These are phyloP conservation scores for Populus hybrid DNA, from an alignment of 441 rosid genomes.

Conservation along the genomic window DNA sequence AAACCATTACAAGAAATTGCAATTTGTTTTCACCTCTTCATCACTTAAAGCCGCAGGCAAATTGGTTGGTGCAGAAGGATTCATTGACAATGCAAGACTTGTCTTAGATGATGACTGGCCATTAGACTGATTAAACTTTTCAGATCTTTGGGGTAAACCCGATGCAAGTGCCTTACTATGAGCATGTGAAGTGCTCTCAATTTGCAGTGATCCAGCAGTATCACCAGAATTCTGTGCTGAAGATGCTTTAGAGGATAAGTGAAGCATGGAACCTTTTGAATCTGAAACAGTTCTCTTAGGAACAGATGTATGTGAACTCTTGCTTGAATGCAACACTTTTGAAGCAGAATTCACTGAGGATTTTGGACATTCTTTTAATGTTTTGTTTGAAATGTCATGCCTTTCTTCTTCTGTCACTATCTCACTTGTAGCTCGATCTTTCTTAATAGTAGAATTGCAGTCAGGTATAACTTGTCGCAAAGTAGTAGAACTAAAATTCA, in stretches of 20 bases:
- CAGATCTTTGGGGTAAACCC: conserved; percentile 48
- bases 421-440: conserved; percentile 43
- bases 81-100: conserved; percentile 40
- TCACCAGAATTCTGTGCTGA: conserved; percentile 44
- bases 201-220: conserved; percentile 32
- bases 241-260: conserved; percentile 45
- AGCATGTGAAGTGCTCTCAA: conserved; percentile 30
- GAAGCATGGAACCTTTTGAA: conserved; percentile 41
- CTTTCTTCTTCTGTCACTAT: conserved; percentile 38
- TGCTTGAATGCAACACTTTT: conserved; percentile 41
- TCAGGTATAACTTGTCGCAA: conserved; percentile 38
- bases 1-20: neutral
- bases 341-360: conserved; percentile 34
- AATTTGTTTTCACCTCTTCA: conserved; percentile 66
- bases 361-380: conserved; percentile 41
- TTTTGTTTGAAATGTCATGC: conserved; percentile 34
- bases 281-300: conserved; percentile 39
- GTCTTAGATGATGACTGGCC: conserved; percentile 44
- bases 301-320: conserved; percentile 45
- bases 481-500: conserved; percentile 31
- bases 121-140: conserved; percentile 49
- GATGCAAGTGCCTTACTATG: conserved; percentile 39
- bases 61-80: conserved; percentile 42
- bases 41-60: conserved; percentile 62
- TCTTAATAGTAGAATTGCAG: conserved; percentile 33